Evolutionary conservation across 2,329 filamentous ascomycete species (phyloP).

Genomic region (Colletotrichum tropicale): DNA sequence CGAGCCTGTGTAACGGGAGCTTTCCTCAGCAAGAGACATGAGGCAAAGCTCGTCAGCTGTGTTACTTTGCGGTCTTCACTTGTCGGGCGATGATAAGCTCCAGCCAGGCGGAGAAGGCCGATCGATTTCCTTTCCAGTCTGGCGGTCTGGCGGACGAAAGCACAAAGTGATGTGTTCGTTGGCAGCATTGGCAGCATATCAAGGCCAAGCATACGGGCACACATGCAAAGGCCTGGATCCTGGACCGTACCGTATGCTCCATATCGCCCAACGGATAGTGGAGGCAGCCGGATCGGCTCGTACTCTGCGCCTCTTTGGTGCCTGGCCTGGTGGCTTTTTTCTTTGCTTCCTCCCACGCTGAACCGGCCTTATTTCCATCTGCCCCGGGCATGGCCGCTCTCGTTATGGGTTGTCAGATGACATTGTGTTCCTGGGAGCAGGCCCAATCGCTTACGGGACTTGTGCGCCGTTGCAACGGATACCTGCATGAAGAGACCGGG

Average conservation of each 20-base stretch:
- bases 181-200: not conserved
- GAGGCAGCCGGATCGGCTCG: conserved; percentile 12
- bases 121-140: not conserved
- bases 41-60: not conserved
- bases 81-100: not conserved
- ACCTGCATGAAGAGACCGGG: not conserved
- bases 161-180: not conserved
- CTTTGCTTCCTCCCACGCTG: not conserved
- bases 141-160: not conserved
- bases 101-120: not conserved
- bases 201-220: not conserved
- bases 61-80: not conserved
- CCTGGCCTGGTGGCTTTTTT: not conserved
- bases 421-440: conserved; percentile 11
- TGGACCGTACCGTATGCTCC: not conserved
- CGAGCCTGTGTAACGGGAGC: conserved; percentile 2
- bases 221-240: not conserved
- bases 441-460: conserved; percentile 6
- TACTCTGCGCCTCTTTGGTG: conserved; percentile 6
- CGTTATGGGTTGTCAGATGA: conserved; percentile 10
- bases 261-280: not conserved
- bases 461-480: conserved; percentile 2
- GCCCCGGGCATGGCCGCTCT: not conserved
- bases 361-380: not conserved
- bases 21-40: not conserved